Percentiles rank a stretch among this genome's conserved stretches.
Conservation (phyloP, 2,329 filamentous ascomycete genomes). For the Pezicula rhizophila region DNA sequence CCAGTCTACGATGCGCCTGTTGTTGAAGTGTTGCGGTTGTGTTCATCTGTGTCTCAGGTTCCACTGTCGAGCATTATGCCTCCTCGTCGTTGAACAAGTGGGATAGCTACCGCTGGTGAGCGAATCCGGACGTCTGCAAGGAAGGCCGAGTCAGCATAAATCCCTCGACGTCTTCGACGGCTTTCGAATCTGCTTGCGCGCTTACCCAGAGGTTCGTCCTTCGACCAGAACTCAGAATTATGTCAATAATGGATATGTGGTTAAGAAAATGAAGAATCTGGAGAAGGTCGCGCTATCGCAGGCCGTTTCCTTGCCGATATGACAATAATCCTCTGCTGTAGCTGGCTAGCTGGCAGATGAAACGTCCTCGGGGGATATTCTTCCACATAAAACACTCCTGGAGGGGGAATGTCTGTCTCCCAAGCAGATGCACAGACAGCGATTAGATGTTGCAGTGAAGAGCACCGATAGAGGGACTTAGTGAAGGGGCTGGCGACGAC, state of each 20-base stretch:
- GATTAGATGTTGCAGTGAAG: not conserved
- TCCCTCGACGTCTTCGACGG: constrained; percentile 16
- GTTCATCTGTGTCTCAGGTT: constrained; percentile 22
- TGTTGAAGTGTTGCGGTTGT: constrained; percentile 15
- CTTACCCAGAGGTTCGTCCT: constrained; percentile 12
- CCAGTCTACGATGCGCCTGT: constrained; percentile 15
- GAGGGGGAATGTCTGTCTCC: not conserved
- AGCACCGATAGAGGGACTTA: not conserved
- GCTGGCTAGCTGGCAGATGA: constrained; percentile 16
- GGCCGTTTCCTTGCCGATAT: constrained; percentile 7
- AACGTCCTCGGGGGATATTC: constrained; percentile 5
- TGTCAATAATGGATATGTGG: not conserved
- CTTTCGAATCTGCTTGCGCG: not conserved
- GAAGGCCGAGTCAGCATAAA: constrained; percentile 18
- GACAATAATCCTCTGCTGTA: constrained; percentile 3
- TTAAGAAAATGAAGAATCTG: constrained; percentile 4
- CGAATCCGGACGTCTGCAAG: constrained; percentile 12
- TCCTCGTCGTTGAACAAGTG: constrained; percentile 11
- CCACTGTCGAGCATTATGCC: constrained; percentile 21
- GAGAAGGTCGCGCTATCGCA: constrained; percentile 17
- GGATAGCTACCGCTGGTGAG: constrained; percentile 1
- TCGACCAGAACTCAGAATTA: not conserved
- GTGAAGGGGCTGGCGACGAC: not conserved
- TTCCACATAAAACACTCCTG: constrained; percentile 14
- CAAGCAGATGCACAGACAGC: not conserved